Evolutionary conservation across 2,329 filamentous ascomycete species (phyloP), one percentile per base, ranked within the genome.

Genomic region (Alternaria novae-zelandiae): DNA sequence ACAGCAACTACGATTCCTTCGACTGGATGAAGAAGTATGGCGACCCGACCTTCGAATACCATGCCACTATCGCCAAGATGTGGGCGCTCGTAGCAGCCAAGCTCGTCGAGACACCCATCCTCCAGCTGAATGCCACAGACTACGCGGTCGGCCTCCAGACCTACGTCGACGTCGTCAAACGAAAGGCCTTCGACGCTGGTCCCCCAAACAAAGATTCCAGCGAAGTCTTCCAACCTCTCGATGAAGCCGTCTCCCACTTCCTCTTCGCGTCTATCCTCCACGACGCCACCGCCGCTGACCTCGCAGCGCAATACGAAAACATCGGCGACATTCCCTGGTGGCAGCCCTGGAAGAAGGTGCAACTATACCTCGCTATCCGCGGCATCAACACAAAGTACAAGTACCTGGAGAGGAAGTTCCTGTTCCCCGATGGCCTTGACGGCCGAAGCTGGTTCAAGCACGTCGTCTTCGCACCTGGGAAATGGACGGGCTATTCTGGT

Each of bases 401-500:
- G 85, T 83, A 85, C 9, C 82, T 98, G 0, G 95, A 98, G 79
- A 86, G 94, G 15, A 85, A 89, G 54, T 97, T 97, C 79, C 73
- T 97, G 66, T 91, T 93, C 72, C 81, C 88, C 5, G 84, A 86
- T 4, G 95, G 95, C 1, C 81, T 98, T 20, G 94, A 97, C 77
- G 88, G 89, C 1, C 84, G 95, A 63, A 83, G 84, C 23, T 97
- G 94, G 94, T 98, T 95, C 83, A 97, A 97, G 83, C 95, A 97
- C 74, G 91, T 97, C 3, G 91, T 97, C 1, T 97, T 96, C 80
- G 94, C 94, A 1, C 94, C 94, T 0, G 94, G 94, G 0, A 79
- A 95, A 51, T 97, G 94, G 93, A 97, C 93, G 0, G 94, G 94
- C 0, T 97, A 97, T 79, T 84, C 93, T 0, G 94, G 94, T 4